These are phyloP conservation scores for Fusarium brevicatenulatum DNA, from an alignment of 2,329 filamentous ascomycete genomes.

Conservation along the genomic window DNA sequence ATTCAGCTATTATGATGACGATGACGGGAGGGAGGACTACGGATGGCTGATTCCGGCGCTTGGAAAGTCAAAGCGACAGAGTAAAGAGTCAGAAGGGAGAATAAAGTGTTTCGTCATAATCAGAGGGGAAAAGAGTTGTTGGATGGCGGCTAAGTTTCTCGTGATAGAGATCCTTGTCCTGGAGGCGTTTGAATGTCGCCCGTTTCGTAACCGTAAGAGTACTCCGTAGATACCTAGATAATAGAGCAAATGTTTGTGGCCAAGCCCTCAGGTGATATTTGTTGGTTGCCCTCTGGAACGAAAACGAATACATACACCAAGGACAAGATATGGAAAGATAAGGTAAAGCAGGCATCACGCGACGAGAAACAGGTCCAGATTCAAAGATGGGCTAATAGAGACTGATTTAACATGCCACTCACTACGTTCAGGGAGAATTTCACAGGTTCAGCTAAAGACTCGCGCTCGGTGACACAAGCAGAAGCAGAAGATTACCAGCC, in stretches of 20 bases:
- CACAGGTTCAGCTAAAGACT: not conserved
- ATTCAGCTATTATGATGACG: slow-evolving; percentile 24
- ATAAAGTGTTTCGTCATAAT: not conserved
- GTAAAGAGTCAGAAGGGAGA: not conserved
- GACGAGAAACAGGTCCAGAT: not conserved
- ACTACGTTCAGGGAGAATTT: not conserved
- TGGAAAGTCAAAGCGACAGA: not conserved
- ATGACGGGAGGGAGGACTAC: slow-evolving; percentile 1
- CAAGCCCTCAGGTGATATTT: not conserved
- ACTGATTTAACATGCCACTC: slow-evolving; percentile 29
- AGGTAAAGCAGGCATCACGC: slow-evolving; percentile 7
- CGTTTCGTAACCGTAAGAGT: slow-evolving; percentile 11
- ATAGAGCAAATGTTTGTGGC: slow-evolving; percentile 3
- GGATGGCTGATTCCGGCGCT: slow-evolving; percentile 16
- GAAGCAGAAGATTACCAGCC: slow-evolving; percentile 8
- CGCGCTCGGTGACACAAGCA: slow-evolving; percentile 19
- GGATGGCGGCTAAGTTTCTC: slow-evolving; percentile 19
- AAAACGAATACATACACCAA: slow-evolving; percentile 5
- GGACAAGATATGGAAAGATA: not conserved
- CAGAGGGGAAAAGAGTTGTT: slow-evolving; percentile 2
- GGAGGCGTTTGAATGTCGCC: slow-evolving; percentile 5
- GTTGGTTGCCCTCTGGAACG: not conserved
- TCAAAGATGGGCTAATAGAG: slow-evolving; percentile 20
- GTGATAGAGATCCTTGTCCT: not conserved
- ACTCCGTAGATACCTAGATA: not conserved